A percentile compares a stretch with the other conserved stretches of the same genome.
These are phyloP conservation scores for Ambrosia trifida DNA, from an alignment of 129 eudicot species.

Conservation along the genomic window DNA sequence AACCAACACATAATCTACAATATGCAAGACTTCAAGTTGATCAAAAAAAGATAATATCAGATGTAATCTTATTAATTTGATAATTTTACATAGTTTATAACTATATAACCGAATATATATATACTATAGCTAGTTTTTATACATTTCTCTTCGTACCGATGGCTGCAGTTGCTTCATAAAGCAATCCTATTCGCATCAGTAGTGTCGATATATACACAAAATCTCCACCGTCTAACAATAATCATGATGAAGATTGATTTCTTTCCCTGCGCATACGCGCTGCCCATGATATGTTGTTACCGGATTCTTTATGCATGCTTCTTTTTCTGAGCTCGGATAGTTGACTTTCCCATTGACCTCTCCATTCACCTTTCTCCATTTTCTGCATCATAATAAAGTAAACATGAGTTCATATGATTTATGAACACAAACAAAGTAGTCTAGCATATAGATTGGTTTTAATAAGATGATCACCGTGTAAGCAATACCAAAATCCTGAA, in stretches of 20 bases:
- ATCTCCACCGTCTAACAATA: slow-evolving; percentile 1
- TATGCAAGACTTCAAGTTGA: neutral
- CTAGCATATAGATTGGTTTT: neutral
- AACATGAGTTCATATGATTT: neutral
- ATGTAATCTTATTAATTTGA: slow-evolving; percentile 8
- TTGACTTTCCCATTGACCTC: slow-evolving; percentile 72
- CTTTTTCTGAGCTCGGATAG: slow-evolving; percentile 70
- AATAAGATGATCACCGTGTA: too few relatives aligned
- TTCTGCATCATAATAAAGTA: slow-evolving; percentile 29
- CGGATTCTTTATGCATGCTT: slow-evolving; percentile 59
- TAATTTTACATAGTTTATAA: slow-evolving; percentile 5
- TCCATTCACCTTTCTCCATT: slow-evolving; percentile 75
- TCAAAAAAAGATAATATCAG: neutral
- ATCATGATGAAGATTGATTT: slow-evolving; percentile 40
- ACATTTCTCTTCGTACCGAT: neutral
- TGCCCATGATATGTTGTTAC: slow-evolving; percentile 73
- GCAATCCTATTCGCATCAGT: neutral
- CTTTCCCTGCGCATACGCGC: slow-evolving; percentile 73
- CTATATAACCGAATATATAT: neutral
- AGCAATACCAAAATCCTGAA: too few relatives aligned
- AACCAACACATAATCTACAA: neutral
- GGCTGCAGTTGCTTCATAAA: neutral
- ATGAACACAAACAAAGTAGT: neutral
- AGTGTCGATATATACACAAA: slow-evolving; percentile 22
- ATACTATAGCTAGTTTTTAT: slow-evolving; percentile 23